Evolutionary conservation across 2,329 filamentous ascomycete species (phyloP).

Genomic region (Colletotrichum somersetense): DNA sequence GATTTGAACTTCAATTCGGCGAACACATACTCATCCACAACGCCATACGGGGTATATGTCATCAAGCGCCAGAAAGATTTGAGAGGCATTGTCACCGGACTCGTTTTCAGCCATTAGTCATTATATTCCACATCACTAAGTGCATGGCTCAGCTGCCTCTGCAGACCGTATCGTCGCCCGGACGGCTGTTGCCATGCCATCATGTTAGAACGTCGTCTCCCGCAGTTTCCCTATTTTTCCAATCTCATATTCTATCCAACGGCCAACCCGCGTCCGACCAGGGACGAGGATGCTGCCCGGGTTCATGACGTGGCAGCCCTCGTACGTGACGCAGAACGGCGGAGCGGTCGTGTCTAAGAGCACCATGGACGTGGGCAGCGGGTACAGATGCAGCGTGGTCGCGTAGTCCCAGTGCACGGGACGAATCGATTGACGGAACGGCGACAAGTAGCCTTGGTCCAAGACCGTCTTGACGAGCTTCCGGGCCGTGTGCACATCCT

Average conservation of each 20-base stretch:
- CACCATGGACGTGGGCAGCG: slow-evolving; percentile 85
- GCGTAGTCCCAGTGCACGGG: slow-evolving; percentile 94
- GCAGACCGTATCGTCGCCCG: background rate
- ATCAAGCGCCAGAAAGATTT: background rate
- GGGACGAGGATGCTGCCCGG: slow-evolving; percentile 81
- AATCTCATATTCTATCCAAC: slow-evolving; percentile 91
- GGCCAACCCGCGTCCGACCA: slow-evolving; percentile 75
- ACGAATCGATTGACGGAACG: slow-evolving; percentile 83
- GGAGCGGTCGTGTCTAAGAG: slow-evolving; percentile 85
- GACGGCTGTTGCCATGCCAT: slow-evolving; percentile 2
- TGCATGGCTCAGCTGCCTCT: no score
- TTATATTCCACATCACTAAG: background rate
- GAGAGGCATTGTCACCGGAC: background rate
- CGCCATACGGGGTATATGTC: background rate
- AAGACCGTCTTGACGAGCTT: slow-evolving; percentile 91
- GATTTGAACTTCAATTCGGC: background rate
- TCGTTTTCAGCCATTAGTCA: background rate
- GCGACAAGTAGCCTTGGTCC: slow-evolving; percentile 89
- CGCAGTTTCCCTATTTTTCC: slow-evolving; percentile 71
- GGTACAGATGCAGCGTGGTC: slow-evolving; percentile 83
- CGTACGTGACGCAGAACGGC: slow-evolving; percentile 90
- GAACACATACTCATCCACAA: background rate
- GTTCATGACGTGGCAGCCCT: slow-evolving; percentile 96
- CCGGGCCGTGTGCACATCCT: slow-evolving; percentile 72
- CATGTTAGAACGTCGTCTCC: slow-evolving; percentile 71